These are phyloP conservation scores for Teratosphaeria pseudoeucalypti DNA, from an alignment of 2,329 filamentous ascomycete genomes.

Conservation along the genomic window DNA sequence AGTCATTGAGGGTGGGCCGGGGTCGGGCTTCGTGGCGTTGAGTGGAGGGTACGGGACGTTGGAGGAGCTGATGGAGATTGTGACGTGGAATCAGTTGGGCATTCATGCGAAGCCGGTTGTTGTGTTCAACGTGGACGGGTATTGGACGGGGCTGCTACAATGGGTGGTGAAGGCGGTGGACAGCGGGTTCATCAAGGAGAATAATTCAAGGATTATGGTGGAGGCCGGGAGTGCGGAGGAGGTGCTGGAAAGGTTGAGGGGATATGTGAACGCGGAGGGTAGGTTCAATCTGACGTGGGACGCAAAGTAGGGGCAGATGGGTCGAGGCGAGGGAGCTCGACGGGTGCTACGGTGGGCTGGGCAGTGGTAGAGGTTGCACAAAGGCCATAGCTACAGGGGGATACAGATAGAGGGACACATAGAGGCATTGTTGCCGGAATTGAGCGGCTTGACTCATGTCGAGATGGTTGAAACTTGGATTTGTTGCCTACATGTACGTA, in stretches of 20 bases:
- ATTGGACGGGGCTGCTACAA: constrained; percentile 75
- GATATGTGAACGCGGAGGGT: constrained; percentile 66
- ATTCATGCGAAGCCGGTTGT: constrained; percentile 76
- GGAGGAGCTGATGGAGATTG: constrained; percentile 87
- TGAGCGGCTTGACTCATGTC: not conserved
- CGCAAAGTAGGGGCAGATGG: constrained; percentile 33
- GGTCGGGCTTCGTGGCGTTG: constrained; percentile 81
- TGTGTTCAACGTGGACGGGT: constrained; percentile 77
- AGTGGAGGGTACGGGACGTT: constrained; percentile 87
- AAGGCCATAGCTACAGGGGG: not conserved
- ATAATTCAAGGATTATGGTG: constrained; percentile 65
- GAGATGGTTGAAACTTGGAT: too few species aligned
- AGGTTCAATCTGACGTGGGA: constrained; percentile 78
- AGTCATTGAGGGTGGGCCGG: constrained; percentile 69
- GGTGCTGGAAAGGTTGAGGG: constrained; percentile 57
- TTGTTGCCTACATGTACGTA: not conserved
- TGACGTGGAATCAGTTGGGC: constrained; percentile 88
- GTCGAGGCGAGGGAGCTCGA: not conserved
- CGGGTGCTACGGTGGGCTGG: not conserved
- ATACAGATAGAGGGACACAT: not conserved
- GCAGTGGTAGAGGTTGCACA: too few species aligned
- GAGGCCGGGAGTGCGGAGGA: constrained; percentile 64
- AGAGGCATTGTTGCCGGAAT: not conserved
- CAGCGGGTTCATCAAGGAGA: constrained; percentile 63
- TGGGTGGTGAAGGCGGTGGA: constrained; percentile 71